Evolutionary conservation across 164 flowering plant species (phyloP).

Genomic region (grape (Vitis vinifera)): ASM3070453v1 NC_081807.1:7314001-7314500

Average conservation of each 20-base stretch:
- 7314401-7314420: not conserved
- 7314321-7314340: not conserved
- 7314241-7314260: not conserved
- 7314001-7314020: constrained; percentile 33
- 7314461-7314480: not conserved
- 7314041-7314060: constrained; percentile 62
- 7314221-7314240: too few relatives aligned
- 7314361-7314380: not conserved
- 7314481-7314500: too few relatives aligned
- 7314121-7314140: constrained; percentile 49
- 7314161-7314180: constrained; percentile 68
- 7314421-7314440: not conserved
- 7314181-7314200: not conserved
- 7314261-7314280: too few relatives aligned
- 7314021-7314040: constrained; percentile 37
- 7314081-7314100: constrained; percentile 35
- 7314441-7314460: not conserved
- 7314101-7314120: constrained; percentile 28
- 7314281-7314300: not conserved
- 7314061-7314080: constrained; percentile 45
- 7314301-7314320: not conserved
- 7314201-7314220: not conserved
- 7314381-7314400: not conserved
- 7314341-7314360: not conserved
- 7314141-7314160: constrained; percentile 70